Evolutionary conservation across 2,329 filamentous ascomycete genomes (phyloP).

Genomic region (Rugonectria rugulosa): DNA sequence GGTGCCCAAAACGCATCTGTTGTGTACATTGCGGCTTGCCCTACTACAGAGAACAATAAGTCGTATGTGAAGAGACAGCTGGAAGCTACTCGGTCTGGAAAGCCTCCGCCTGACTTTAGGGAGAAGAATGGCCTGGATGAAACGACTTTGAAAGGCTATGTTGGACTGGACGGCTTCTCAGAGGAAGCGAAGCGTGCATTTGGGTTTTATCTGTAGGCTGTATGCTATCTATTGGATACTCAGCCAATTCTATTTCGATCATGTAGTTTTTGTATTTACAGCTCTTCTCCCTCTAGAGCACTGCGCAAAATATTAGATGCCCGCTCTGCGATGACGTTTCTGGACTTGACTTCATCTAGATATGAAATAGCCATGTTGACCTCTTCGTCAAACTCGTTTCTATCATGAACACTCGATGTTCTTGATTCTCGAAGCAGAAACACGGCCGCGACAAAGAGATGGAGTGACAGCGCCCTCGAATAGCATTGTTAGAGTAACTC

Average conservation of each 20-base stretch:
- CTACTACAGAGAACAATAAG: constrained; percentile 41
- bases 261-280: neutral
- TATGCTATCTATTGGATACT: too few relatives aligned
- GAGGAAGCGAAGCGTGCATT: constrained; percentile 20
- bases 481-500: too few relatives aligned
- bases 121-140: constrained; percentile 20
- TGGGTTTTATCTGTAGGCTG: constrained; percentile 17
- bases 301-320: constrained; percentile 8
- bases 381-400: neutral
- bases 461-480: constrained; percentile 19
- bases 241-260: too few relatives aligned
- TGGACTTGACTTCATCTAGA: constrained; percentile 13
- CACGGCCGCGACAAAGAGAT: constrained; percentile 11
- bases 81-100: constrained; percentile 15
- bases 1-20: constrained; percentile 45
- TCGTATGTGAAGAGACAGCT: constrained; percentile 33
- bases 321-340: constrained; percentile 9
- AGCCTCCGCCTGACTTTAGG: constrained; percentile 12
- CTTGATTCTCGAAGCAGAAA: constrained; percentile 15
- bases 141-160: constrained; percentile 21
- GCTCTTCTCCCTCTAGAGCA: neutral
- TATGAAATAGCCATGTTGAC: constrained; percentile 8
- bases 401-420: neutral
- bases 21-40: constrained; percentile 46
- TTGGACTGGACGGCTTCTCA: constrained; percentile 12